phyloP scores from a whole-genome alignment of 2,329 filamentous ascomycete species.

The Sordariomycetes sp. region DNA sequence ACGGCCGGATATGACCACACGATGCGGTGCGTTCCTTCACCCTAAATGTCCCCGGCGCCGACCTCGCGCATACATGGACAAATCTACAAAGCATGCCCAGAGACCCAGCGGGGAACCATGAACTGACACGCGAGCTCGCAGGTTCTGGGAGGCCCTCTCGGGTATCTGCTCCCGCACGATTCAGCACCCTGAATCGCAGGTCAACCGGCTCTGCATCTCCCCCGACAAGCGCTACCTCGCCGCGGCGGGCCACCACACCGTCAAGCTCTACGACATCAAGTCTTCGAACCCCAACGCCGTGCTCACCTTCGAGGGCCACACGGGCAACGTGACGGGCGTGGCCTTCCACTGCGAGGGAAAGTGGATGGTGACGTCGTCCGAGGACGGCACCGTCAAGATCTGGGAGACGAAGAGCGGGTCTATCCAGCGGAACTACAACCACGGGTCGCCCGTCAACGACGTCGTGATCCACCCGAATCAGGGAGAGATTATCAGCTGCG shows the following conservation, averaged over 20 bases:
- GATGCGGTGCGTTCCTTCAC: conserved; percentile 30
- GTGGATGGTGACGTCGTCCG: conserved; percentile 98
- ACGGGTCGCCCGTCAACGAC: conserved; percentile 83
- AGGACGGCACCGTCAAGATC: conserved; percentile 93
- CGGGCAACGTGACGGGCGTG: conserved; percentile 88
- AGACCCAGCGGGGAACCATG: background rate
- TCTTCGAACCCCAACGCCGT: conserved; percentile 92
- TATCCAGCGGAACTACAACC: conserved; percentile 85
- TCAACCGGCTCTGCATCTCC: conserved; percentile 95
- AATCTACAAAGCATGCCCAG: background rate
- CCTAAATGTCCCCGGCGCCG: background rate
- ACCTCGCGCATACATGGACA: background rate
- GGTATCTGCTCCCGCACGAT: conserved; percentile 97
- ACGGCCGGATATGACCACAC: conserved; percentile 53
- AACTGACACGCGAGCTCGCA: conserved; percentile 18
- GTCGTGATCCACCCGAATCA: conserved; percentile 99
- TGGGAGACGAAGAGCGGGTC: conserved; percentile 83
- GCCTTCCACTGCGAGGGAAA: conserved; percentile 98
- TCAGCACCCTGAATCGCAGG: conserved; percentile 94
- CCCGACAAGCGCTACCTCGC: conserved; percentile 95
- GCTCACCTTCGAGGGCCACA: conserved; percentile 90
- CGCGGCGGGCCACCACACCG: conserved; percentile 64
- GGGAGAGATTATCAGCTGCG: conserved; percentile 93
- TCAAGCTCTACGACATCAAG: conserved; percentile 98
- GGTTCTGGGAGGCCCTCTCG: conserved; percentile 96